A percentile compares a stretch with the other conserved stretches of the same genome.
These are phyloP conservation scores for Syzygium grande DNA, from an alignment of 345 rosid species.

Conservation along the genomic window DNA sequence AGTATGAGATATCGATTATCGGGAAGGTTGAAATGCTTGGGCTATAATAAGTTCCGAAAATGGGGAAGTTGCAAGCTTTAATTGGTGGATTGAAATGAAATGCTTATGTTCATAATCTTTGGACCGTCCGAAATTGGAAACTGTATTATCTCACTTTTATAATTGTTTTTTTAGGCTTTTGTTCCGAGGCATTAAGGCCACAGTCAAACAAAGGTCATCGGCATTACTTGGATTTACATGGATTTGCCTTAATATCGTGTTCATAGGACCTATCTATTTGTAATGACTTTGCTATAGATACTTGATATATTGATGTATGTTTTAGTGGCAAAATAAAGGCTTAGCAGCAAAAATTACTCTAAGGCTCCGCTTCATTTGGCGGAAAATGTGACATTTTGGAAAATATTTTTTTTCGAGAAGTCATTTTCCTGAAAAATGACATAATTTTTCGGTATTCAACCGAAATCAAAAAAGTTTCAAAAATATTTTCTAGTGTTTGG, in stretches of 20 bases:
- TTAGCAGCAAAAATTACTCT: not conserved
- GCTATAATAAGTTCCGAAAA: not conserved
- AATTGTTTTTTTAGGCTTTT: too few species aligned
- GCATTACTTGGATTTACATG: not conserved
- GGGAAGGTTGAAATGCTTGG: accelerated
- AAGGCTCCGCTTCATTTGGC: too few species aligned
- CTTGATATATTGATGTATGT: not conserved
- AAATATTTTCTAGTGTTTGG: too few species aligned
- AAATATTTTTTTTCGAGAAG: too few species aligned
- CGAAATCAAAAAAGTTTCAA: too few species aligned
- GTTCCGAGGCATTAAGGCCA: not conserved
- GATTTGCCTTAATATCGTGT: not conserved
- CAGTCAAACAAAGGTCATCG: too few species aligned
- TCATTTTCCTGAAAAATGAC: too few species aligned
- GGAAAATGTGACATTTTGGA: too few species aligned
- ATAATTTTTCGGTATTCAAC: too few species aligned
- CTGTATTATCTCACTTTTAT: too few species aligned
- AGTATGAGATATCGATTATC: accelerated
- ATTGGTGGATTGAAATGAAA: too few species aligned
- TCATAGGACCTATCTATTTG: not conserved
- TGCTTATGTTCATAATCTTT: not conserved
- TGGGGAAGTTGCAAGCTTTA: accelerated
- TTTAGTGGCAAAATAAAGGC: not conserved
- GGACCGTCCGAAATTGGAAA: accelerated
- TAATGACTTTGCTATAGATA: not conserved